Base-by-base conservation (phyloP, 306 rosid species). In the Prunus mume region DNA sequence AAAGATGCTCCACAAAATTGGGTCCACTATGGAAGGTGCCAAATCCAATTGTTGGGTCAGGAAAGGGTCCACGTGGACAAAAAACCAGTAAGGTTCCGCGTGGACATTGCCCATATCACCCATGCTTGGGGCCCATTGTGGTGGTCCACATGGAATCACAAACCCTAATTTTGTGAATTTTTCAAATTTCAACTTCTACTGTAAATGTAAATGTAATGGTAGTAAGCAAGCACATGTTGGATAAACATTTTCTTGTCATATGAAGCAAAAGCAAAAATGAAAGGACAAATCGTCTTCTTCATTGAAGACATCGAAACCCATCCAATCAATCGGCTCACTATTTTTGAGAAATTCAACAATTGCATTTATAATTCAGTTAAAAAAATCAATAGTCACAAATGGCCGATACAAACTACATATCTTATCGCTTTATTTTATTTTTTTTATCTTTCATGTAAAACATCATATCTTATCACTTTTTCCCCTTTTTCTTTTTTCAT, bases 21-120 rank as follows among this genome's bases (percentile, higher is more conserved):
- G 89, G 83, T 69, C 90, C 89, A 76, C 82, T 32, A 25, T 25
- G 45, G 58, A 83, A 75, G 83, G 82, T 57, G 54, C 69, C 77
- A 71, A 83, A 81, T 81, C 84, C 76, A 63, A 30, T 50, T 71
- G 60, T 72, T 50, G 72, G 74, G 62, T 72, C 55, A 43, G 3
- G 18, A 74, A 83, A 83, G 82, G 82, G 82, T 79, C 86, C 93
- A 79, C 77, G 71, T 83, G 74, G 78, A 49, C 62, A 41, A 65
- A 47, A 75, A 51, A n/a, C 74, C 62, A 74, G n/a, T 4, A 43
- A 43, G 55, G 14, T 12, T 47, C 34, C 34, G 45, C n/a, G 52
- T 24, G 20, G 22, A 47, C n/a, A 15, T 14, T 47, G 56, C 18
- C 6, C n/a, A 3, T 15, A 15, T 79, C 38, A 60, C 68, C 83